Conservation (phyloP, 2,329 filamentous ascomycete species). For the Curvularia sp. region DNA sequence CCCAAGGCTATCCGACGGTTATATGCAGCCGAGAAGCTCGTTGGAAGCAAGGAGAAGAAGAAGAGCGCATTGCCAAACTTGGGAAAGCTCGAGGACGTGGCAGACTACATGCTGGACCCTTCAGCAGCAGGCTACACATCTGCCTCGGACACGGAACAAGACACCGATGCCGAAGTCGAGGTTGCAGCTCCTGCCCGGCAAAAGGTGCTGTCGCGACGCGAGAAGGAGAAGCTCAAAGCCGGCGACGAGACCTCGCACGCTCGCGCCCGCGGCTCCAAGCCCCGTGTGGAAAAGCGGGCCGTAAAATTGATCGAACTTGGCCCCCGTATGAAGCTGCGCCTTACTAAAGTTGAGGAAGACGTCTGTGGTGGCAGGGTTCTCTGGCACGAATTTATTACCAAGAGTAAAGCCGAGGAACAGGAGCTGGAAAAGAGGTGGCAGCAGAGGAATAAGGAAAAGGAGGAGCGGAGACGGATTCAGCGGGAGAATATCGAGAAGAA, state of each 20-base stretch:
- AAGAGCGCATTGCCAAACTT: slow-evolving; percentile 80
- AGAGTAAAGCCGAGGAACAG: slow-evolving; percentile 77
- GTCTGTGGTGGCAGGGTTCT: slow-evolving; percentile 87
- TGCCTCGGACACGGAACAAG: slow-evolving; percentile 89
- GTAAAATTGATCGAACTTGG: slow-evolving; percentile 93
- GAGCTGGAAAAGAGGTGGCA: slow-evolving; percentile 86
- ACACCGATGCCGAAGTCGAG: slow-evolving; percentile 96
- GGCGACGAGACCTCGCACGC: slow-evolving; percentile 49
- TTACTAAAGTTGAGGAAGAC: slow-evolving; percentile 97
- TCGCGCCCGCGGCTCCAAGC: slow-evolving; percentile 49
- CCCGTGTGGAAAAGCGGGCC: slow-evolving; percentile 77
- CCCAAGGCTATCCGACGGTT: slow-evolving; percentile 84
- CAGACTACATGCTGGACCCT: slow-evolving; percentile 89
- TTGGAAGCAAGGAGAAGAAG: slow-evolving; percentile 63
- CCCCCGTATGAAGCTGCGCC: slow-evolving; percentile 82
- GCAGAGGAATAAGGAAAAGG: slow-evolving; percentile 78
- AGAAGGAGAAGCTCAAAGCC: slow-evolving; percentile 53
- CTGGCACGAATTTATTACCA: slow-evolving; percentile 96
- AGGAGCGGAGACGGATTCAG: slow-evolving; percentile 79
- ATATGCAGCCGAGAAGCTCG: slow-evolving; percentile 82
- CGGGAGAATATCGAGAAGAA: slow-evolving; percentile 92
- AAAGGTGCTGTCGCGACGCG: slow-evolving; percentile 66
- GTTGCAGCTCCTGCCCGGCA: slow-evolving; percentile 68
- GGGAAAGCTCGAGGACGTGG: slow-evolving; percentile 87
- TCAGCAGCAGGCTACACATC: slow-evolving; percentile 84